Base-by-base conservation (phyloP, 306 rosid genomes). In the Prosopis cineraria region DNA sequence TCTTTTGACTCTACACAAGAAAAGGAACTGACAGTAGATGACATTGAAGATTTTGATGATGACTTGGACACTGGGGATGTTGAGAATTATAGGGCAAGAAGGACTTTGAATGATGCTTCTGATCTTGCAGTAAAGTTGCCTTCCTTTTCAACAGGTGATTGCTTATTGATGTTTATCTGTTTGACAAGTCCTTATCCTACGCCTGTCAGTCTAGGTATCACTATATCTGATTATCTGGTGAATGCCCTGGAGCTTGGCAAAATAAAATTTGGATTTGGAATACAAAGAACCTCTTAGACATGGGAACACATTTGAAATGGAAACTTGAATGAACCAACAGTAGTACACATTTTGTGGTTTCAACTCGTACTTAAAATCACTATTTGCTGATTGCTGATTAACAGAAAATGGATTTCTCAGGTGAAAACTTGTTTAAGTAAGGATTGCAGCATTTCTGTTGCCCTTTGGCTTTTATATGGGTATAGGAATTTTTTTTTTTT, bases 41-140 rank as follows among this genome's bases (percentile, higher is more conserved):
- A 91, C 81, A 95, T 95, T 71, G 98, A 93, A 47, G 98, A 95
- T 83, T 93, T 95, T 84, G 99, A 93, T 55, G 97, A 94, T 41
- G 96, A 89, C 1, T 84, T 80, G 22, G 84, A 78, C 63, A 20
- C 65, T 53, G 86, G 88, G 12, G 87, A 84, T 72, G 82, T 87
- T 10, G 85, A 82, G 36, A 84, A 86, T 70, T 70, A 81, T 74
- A 84, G 85, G 84, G 75, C 97, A 45, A 85, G 90, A 80, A 90
- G 98, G 89, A 91, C 83, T 74, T 87, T 89, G 75, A 93, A 91
- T 79, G 93, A 93, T 81, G 98, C 94, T 78, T 82, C 98, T 71
- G 97, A 93, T 88, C 92, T 95, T 81, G 89, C 91, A 36, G 90
- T 85, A 59, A 89, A 81, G 81, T 81, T 95, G 84, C 93, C 99